Evolutionary conservation across 345 rosid species (phyloP), one percentile per base, ranked within the genome.

Genomic region (Gossypium raimondii): DNA sequence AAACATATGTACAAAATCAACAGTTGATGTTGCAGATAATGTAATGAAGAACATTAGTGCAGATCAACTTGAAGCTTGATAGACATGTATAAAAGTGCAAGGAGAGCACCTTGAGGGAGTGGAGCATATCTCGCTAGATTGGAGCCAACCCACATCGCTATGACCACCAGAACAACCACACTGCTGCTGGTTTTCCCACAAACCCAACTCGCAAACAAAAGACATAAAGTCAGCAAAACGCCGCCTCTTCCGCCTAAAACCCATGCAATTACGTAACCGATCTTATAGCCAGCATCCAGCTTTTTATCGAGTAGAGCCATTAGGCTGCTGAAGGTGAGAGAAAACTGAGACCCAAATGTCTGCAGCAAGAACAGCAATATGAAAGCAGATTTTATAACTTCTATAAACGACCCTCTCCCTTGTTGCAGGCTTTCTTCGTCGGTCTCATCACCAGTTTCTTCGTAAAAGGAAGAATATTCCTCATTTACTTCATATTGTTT

Each of bases 171-270:
- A 78, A 78, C 88, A 71, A 92, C 92, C 3, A 86, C n/a, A 45
- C 91, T 84, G 84, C 97, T 92, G 84, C 95, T 94, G 75, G 85
- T 86, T 88, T 94, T 94, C 4, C 97, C 98, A 11, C 91, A 90
- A 13, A 83, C 87, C 97, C 98, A 92, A 69, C 97, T 92, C 24
- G 97, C 91, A 52, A 92, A 86, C 9, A 84, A 84, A 58, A 94
- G 84, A 83, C 93, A 92, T 55, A 94, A 57, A 18, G 91, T 38
- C 22, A 63, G 47, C 22, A 63, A 63, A 38, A 63, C 5, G 13
- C 68, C 68, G 3, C 24, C 68, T 63, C 24, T 62, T 24, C 98
- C 94, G 0, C 95, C 97, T 64, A 92, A 76, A 67, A 90, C 56
- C 93, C 90, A 90, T 9, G 97, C 97, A 34, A 92, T 82, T 72